Conservation (phyloP, 768 basidiomycete species). For the Naganishia onofrii region DNA sequence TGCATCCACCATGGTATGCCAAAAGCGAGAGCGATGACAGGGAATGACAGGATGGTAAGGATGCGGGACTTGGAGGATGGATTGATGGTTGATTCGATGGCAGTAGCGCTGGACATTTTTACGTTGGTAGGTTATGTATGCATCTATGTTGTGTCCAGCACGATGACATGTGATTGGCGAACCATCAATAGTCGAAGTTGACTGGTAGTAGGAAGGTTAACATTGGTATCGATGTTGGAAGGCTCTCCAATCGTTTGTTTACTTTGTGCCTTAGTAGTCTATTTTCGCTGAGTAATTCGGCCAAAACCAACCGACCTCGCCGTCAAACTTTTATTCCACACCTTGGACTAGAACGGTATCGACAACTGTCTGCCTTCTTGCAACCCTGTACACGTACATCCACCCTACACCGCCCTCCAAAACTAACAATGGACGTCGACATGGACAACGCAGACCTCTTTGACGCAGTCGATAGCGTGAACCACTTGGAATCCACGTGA, state of each 20-base stretch:
- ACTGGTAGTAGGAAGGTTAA: too few species aligned
- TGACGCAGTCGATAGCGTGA: conserved; percentile 21
- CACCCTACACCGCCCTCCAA: neutral
- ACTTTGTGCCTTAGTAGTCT: neutral
- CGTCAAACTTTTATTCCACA: conserved; percentile 6
- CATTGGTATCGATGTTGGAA: too few species aligned
- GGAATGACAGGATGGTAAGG: conserved; percentile 64
- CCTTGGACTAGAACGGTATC: neutral
- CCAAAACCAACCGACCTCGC: too few species aligned
- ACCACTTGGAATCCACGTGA: conserved; percentile 28
- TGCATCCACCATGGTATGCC: conserved; percentile 91
- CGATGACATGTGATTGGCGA: too few species aligned
- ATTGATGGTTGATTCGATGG: conserved; percentile 35
- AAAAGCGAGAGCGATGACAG: conserved; percentile 65
- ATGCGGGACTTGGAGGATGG: conserved; percentile 37
- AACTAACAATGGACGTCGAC: conserved; percentile 5
- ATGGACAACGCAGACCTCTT: conserved; percentile 16
- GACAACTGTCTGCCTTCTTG: neutral
- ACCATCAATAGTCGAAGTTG: too few species aligned
- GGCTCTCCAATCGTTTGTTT: too few species aligned
- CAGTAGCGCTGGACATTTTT: neutral
- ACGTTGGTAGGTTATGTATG: neutral
- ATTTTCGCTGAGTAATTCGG: neutral
- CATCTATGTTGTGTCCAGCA: neutral
- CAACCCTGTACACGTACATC: too few species aligned